phyloP scores from a whole-genome alignment of 805 yeast genomes.

The Starmerella kuoi region DNA sequence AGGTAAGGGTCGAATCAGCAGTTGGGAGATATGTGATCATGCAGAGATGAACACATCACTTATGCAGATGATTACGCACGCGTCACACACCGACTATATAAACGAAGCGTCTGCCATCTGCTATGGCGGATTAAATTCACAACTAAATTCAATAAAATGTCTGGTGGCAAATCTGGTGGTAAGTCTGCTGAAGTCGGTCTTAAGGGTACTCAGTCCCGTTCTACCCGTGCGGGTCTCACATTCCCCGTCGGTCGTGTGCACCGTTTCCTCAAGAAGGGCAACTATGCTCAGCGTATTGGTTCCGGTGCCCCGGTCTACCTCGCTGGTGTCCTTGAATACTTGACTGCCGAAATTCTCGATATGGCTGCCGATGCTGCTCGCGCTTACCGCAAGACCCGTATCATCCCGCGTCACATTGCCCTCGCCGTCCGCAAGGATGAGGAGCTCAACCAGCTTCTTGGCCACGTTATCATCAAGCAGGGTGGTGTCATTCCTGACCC shows the following conservation, averaged over 20 bases:
- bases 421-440: conserved; percentile 97
- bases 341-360: conserved; percentile 94
- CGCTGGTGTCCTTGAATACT: conserved; percentile 89
- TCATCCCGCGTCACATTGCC: conserved; percentile 93
- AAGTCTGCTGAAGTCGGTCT: conserved; percentile 82
- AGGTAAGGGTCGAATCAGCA: conserved; percentile 14
- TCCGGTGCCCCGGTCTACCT: conserved; percentile 84
- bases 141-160: conserved; percentile 35
- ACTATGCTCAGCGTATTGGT: conserved; percentile 65
- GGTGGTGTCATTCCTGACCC: conserved; percentile 97
- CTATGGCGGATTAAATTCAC: background rate
- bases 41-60: conserved; percentile 17
- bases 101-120: conserved; percentile 5
- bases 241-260: conserved; percentile 99
- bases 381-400: conserved; percentile 89
- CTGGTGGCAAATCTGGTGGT: conserved; percentile 73
- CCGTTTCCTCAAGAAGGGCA: conserved; percentile 82
- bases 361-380: conserved; percentile 98
- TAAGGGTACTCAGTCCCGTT: conserved; percentile 95
- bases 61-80: conserved; percentile 12
- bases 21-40: conserved; percentile 6
- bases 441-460: conserved; percentile 81
- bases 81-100: conserved; percentile 13
- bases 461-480: conserved; percentile 85
- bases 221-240: conserved; percentile 49